These are phyloP conservation scores for Debaryomyces sp. DNA, from an alignment of 1,139 yeast genomes.

Conservation along the genomic window DNA sequence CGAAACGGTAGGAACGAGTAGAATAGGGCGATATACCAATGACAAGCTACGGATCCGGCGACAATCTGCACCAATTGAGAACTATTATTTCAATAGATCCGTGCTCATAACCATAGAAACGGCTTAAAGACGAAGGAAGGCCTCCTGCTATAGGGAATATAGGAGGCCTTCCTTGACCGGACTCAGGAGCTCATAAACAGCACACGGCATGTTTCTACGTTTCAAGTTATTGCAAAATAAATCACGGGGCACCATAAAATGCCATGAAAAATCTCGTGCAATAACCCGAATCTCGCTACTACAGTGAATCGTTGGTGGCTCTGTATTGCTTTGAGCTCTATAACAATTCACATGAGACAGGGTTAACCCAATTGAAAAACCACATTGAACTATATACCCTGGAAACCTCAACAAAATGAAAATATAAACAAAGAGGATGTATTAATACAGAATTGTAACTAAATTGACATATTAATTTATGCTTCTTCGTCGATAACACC, in stretches of 20 bases:
- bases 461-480: conserved; percentile 30
- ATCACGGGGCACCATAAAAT: conserved; percentile 9
- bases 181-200: not conserved
- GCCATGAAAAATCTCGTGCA: conserved; percentile 11
- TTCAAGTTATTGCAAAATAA: conserved; percentile 7
- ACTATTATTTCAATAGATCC: not conserved
- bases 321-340: conserved; percentile 54
- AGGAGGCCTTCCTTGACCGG: not conserved
- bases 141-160: not conserved
- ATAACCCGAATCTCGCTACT: conserved; percentile 16
- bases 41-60: not conserved
- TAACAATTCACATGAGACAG: conserved; percentile 54
- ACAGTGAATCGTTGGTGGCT: conserved; percentile 63
- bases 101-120: conserved; percentile 5
- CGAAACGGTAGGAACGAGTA: no score
- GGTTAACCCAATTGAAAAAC: conserved; percentile 34
- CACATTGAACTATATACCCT: conserved; percentile 37
- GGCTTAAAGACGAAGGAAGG: not conserved
- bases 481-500: conserved; percentile 78
- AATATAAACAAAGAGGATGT: conserved; percentile 23
- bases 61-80: not conserved
- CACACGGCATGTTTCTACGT: not conserved
- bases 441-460: conserved; percentile 23
- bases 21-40: not conserved
- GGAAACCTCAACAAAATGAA: conserved; percentile 19